Evolutionary conservation across 2,329 filamentous ascomycete genomes (phyloP), one percentile per base, ranked within the genome.

Genomic region (Basipetospora chlamydospora): DNA sequence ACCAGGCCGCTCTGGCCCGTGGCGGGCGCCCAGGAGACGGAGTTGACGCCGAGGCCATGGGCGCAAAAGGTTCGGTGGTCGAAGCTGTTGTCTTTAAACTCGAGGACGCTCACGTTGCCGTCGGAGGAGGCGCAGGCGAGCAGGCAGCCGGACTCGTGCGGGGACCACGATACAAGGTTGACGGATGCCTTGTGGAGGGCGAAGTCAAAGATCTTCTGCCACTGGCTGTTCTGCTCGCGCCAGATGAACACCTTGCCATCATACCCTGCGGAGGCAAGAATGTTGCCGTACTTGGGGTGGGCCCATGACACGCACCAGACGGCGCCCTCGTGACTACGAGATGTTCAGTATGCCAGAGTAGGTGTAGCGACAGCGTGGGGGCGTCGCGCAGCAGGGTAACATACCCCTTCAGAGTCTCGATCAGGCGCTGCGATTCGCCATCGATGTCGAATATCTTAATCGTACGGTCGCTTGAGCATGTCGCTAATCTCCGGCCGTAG

Each of bases 371-470:
- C n/a, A n/a, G n/a, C n/a, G n/a, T n/a, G n/a, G n/a, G n/a, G n/a
- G n/a, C n/a, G n/a, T n/a, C n/a, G n/a, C 9, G n/a, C n/a, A n/a
- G n/a, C n/a, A n/a, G 18, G 8, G 26, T 17, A 15, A 53, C 65
- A 52, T 71, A 92, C 85, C 88, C 88, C 63, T 93, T 94, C 46
- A 98, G 66, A 18, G 90, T 98, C 64, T 96, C 88, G 23, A 84
- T 73, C 49, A 96, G 65, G 44, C 83, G 75, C 61, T 98, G 88
- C 47, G 80, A 73, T 49, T 96, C 87, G 51, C 86, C 85, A 52
- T 96, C 88, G 39, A 98, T 80, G 61, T 98, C 90, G 55, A 95
- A 98, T 55, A 98, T 96, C 67, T 96, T 96, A 67, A 98, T 93
- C 33, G 88, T 96, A 57, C 90, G 87, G 63, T 98, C 90, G 46